phyloP scores from a whole-genome alignment of 257 asterid genomes.

The Avicennia marina region DNA sequence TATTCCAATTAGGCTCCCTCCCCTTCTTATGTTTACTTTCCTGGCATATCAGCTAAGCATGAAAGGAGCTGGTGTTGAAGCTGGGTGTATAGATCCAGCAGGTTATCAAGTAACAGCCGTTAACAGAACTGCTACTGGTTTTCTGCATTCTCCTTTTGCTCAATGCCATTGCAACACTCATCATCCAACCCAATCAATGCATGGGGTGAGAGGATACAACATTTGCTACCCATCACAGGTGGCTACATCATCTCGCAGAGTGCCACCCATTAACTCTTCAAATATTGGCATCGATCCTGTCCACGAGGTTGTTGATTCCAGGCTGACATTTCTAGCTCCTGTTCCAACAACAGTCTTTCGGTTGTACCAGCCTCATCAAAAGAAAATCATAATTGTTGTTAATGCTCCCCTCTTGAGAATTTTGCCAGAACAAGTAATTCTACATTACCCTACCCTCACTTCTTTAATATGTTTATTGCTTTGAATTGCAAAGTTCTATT shows the following conservation, averaged over 20 bases:
- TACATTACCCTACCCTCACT: constrained; percentile 1
- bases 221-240: constrained; percentile 33
- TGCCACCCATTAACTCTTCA: constrained; percentile 25
- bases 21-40: constrained; percentile 8
- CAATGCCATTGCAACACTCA: constrained; percentile 32
- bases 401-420: constrained; percentile 58
- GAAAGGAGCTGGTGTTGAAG: constrained; percentile 32
- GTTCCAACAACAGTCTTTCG: constrained; percentile 49
- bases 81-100: constrained; percentile 35
- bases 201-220: constrained; percentile 36
- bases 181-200: constrained; percentile 40
- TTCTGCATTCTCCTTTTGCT: constrained; percentile 34
- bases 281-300: constrained; percentile 31
- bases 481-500: neutral
- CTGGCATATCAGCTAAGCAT: constrained; percentile 25
- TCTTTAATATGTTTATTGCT: constrained; percentile 1
- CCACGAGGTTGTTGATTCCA: constrained; percentile 41
- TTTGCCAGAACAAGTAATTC: constrained; percentile 71
- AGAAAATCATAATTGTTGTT: constrained; percentile 48
- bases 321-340: constrained; percentile 49
- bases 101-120: constrained; percentile 34
- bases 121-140: constrained; percentile 27
- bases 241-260: constrained; percentile 35
- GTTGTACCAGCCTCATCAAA: constrained; percentile 47
- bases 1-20: neutral